Evolutionary conservation across 345 rosid genomes (phyloP).

Genomic region (Eucalyptus erythrocorys): DNA sequence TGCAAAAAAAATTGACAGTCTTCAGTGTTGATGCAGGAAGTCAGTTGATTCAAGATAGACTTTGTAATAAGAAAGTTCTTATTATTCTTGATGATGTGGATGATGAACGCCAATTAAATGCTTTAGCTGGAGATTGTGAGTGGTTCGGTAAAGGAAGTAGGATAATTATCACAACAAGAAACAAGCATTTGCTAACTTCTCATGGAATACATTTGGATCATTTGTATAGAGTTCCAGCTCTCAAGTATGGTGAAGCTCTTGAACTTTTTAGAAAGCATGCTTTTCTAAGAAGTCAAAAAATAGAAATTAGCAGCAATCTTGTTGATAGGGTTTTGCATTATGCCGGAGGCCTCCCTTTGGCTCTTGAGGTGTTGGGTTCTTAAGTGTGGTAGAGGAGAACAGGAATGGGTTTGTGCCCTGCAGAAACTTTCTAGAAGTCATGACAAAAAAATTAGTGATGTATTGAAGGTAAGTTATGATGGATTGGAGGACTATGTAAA

Average conservation of each 20-base stretch:
- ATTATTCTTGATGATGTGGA: slow-evolving; percentile 9
- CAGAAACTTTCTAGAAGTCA: rapidly evolving
- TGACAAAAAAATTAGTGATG: rapidly evolving
- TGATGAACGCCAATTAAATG: background rate
- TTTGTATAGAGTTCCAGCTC: background rate
- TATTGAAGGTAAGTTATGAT: background rate
- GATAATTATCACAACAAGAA: background rate
- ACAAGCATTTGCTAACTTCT: background rate
- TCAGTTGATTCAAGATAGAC: background rate
- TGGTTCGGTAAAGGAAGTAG: slow-evolving; percentile 5
- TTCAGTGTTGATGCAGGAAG: background rate
- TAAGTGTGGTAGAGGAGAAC: rapidly evolving
- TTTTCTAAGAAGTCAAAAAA: background rate
- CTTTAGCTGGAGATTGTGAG: background rate
- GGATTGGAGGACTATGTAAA: rapidly evolving
- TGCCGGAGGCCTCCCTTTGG: background rate
- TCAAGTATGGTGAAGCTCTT: background rate
- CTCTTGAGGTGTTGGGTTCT: background rate
- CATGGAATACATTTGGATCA: background rate
- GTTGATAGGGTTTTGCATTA: rapidly evolving
- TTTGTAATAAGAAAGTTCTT: background rate
- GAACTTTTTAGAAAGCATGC: background rate
- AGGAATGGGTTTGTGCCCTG: rapidly evolving
- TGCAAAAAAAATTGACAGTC: background rate
- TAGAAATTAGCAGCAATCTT: rapidly evolving